Percentiles rank a stretch among this genome's conserved stretches.
Conservation (phyloP, 1,284 basidiomycete genomes). For the Ustilago vetiveriae region DNA sequence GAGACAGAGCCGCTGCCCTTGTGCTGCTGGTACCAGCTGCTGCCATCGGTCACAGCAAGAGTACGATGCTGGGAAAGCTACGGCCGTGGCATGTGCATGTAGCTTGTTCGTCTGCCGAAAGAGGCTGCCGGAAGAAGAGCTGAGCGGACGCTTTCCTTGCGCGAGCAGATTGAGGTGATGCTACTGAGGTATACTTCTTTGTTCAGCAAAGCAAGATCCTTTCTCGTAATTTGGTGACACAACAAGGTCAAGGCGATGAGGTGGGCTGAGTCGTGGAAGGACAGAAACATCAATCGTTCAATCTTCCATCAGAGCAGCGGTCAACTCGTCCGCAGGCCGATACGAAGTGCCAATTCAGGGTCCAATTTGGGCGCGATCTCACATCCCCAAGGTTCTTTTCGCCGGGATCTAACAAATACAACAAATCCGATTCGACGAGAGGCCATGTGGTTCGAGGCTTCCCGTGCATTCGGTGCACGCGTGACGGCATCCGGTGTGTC, state of each 20-base stretch:
- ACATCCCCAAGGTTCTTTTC: background rate
- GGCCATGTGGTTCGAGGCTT: constrained; percentile 9
- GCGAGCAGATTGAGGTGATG: no score
- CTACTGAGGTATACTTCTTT: no score
- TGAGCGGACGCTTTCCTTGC: no score
- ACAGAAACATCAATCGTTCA: background rate
- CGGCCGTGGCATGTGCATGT: constrained; percentile 4
- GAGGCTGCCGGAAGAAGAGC: background rate
- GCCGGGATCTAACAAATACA: background rate
- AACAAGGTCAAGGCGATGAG: no score
- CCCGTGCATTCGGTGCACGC: no score
- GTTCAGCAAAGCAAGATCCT: no score
- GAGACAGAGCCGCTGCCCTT: background rate
- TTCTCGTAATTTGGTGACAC: no score
- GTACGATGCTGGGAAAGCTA: background rate
- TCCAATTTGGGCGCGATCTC: background rate
- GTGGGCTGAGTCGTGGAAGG: background rate
- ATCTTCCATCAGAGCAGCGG: no score
- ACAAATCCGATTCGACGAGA: no score
- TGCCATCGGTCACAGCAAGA: constrained; percentile 5
- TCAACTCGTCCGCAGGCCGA: no score
- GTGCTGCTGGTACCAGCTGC: constrained; percentile 9
- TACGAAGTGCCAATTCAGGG: background rate
- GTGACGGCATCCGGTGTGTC: constrained; percentile 17
- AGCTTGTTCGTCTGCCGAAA: background rate